Evolutionary conservation across 2,329 filamentous ascomycete genomes (phyloP).

Genomic region (Beauveria sp.): DNA sequence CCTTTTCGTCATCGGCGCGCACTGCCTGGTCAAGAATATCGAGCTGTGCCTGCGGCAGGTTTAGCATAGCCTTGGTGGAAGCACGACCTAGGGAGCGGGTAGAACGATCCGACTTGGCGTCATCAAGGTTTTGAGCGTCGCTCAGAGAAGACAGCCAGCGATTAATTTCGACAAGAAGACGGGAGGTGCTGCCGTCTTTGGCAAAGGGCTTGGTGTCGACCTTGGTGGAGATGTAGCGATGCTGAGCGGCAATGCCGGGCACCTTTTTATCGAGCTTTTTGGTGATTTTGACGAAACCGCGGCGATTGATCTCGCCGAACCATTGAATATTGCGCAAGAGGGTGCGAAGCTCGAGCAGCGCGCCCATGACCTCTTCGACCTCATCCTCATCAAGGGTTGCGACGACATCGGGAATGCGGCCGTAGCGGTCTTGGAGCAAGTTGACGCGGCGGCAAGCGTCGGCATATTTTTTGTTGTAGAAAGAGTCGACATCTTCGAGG

Average conservation of each 20-base stretch:
- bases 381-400: slow-evolving; percentile 79
- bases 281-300: slow-evolving; percentile 95
- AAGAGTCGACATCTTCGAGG: slow-evolving; percentile 90
- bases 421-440: slow-evolving; percentile 82
- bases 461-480: slow-evolving; percentile 92
- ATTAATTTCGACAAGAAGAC: slow-evolving; percentile 61
- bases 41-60: slow-evolving; percentile 59
- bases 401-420: slow-evolving; percentile 59
- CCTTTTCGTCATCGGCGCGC: slow-evolving; percentile 54
- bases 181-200: slow-evolving; percentile 50
- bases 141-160: slow-evolving; percentile 81
- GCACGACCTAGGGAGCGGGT: slow-evolving; percentile 69
- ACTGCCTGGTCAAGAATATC: slow-evolving; percentile 68
- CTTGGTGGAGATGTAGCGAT: slow-evolving; percentile 80
- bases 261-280: slow-evolving; percentile 99
- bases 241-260: slow-evolving; percentile 65
- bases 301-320: slow-evolving; percentile 95
- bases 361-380: slow-evolving; percentile 81
- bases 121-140: slow-evolving; percentile 69
- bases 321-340: slow-evolving; percentile 88
- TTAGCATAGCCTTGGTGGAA: slow-evolving; percentile 66
- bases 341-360: slow-evolving; percentile 78
- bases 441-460: slow-evolving; percentile 79
- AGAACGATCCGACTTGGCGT: slow-evolving; percentile 66
- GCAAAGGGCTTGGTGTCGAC: slow-evolving; percentile 86